Percentiles rank a stretch among this genome's conserved stretches.
phyloP scores from a whole-genome alignment of 148 eudicot species.

The Pharnaceum exiguum region DNA sequence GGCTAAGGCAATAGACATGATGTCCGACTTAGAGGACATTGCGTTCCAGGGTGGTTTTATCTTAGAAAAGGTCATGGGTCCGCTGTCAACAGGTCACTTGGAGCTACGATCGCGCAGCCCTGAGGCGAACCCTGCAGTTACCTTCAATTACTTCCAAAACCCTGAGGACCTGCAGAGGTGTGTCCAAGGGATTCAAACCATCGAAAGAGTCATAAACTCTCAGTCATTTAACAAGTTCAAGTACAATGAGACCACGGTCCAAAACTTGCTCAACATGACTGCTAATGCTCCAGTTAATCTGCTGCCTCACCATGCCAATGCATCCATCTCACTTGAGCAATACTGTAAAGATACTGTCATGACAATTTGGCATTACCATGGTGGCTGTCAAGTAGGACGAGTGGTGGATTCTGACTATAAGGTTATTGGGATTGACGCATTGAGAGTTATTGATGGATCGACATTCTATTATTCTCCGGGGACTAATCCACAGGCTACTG shows the following conservation, averaged over 20 bases:
- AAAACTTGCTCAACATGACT: conserved; percentile 49
- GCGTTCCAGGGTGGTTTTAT: conserved; percentile 82
- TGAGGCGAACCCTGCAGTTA: conserved; percentile 59
- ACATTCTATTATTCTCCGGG: conserved; percentile 71
- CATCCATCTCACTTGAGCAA: conserved; percentile 47
- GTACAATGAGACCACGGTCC: conserved; percentile 24
- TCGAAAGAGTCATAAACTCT: conserved; percentile 49
- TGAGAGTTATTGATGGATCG: conserved; percentile 75
- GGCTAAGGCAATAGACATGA: conserved; percentile 47
- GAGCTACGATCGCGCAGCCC: conserved; percentile 49
- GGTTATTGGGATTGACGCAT: conserved; percentile 49
- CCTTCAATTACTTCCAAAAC: conserved; percentile 84
- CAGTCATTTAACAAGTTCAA: conserved; percentile 44
- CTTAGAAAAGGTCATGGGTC: conserved; percentile 76
- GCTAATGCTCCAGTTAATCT: conserved; percentile 47
- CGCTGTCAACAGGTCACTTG: conserved; percentile 66
- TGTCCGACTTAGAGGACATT: conserved; percentile 40
- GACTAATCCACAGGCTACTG: conserved; percentile 86
- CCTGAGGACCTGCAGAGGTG: conserved; percentile 63
- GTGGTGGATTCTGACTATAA: conserved; percentile 63
- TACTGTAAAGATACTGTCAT: conserved; percentile 70
- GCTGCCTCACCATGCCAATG: conserved; percentile 49
- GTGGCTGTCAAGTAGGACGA: conserved; percentile 56
- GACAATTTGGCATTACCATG: conserved; percentile 88
- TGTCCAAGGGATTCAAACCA: conserved; percentile 51